These are phyloP conservation scores for Sphenostylis stenocarpa DNA, from an alignment of 306 rosid species.

Conservation along the genomic window DNA sequence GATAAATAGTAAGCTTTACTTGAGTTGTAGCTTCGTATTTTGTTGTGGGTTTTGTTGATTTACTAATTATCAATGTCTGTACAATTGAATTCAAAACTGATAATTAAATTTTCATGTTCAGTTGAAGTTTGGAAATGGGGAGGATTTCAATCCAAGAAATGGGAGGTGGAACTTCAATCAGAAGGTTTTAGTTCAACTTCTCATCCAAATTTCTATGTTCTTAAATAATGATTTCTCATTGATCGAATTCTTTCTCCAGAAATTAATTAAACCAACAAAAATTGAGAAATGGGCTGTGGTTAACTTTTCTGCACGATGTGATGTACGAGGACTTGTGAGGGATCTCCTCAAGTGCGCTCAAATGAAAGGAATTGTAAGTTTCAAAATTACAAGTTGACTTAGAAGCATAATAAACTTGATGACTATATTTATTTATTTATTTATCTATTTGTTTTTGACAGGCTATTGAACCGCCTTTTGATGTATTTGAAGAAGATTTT, in stretches of 20 bases:
- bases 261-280: conserved; percentile 58
- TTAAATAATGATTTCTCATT: background rate
- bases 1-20: too few species aligned
- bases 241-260: conserved; percentile 43
- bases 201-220: background rate
- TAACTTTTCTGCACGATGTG: conserved; percentile 88
- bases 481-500: conserved; percentile 61
- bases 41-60: too few species aligned
- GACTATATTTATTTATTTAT: background rate
- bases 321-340: conserved; percentile 54
- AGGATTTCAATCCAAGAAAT: conserved; percentile 79
- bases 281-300: conserved; percentile 78
- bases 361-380: conserved; percentile 87
- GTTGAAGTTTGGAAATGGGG: conserved; percentile 86
- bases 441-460: conserved; percentile 26
- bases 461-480: conserved; percentile 56
- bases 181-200: conserved; percentile 49
- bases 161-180: conserved; percentile 94
- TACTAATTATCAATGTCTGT: background rate
- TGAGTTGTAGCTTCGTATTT: too few species aligned
- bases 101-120: conserved; percentile 15
- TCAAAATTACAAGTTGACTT: background rate
- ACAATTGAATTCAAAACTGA: background rate
- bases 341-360: conserved; percentile 68
- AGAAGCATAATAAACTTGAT: background rate